Evolutionary conservation across 2,329 filamentous ascomycete species (phyloP).

Genomic region (Colletotrichum costaricense): DNA sequence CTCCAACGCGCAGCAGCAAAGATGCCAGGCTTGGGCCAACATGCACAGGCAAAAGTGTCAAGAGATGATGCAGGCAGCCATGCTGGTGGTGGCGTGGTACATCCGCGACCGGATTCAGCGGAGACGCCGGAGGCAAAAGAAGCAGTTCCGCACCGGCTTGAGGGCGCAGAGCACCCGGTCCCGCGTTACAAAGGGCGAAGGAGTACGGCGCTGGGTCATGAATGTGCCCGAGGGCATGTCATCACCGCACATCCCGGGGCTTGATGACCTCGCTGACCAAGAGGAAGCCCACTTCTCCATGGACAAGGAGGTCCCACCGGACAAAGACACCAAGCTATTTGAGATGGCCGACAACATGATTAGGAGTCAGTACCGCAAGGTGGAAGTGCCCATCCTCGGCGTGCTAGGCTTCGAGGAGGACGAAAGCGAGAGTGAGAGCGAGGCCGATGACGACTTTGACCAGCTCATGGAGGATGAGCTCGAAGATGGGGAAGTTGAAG

Average conservation of each 20-base stretch:
- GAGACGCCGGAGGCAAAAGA: constrained; percentile 53
- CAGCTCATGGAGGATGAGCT: constrained; percentile 42
- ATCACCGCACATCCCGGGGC: constrained; percentile 43
- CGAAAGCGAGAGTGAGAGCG: constrained; percentile 50
- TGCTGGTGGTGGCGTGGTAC: constrained; percentile 62
- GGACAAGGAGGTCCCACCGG: constrained; percentile 50
- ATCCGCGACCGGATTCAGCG: constrained; percentile 59
- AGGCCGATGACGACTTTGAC: constrained; percentile 39
- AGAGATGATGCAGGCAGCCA: constrained; percentile 61
- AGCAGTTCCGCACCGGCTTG: constrained; percentile 53
- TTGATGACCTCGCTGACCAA: constrained; percentile 45
- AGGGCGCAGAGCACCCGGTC: constrained; percentile 45
- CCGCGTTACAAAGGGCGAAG: constrained; percentile 52
- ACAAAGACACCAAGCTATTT: constrained; percentile 57
- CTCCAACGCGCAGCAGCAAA: constrained; percentile 58
- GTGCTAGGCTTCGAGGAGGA: constrained; percentile 57
- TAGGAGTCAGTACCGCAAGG: constrained; percentile 58
- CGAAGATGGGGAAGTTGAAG: constrained; percentile 42
- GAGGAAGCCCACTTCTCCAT: constrained; percentile 55
- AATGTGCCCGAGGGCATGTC: constrained; percentile 49
- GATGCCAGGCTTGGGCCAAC: constrained; percentile 59
- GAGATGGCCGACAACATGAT: constrained; percentile 59
- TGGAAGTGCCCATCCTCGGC: constrained; percentile 59
- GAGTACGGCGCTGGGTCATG: constrained; percentile 57
- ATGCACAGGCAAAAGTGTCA: constrained; percentile 59